A percentile compares a stretch with the other conserved stretches of the same genome.
phyloP scores from a whole-genome alignment of 345 rosid genomes.

The Geranium rotundifolium region DNA sequence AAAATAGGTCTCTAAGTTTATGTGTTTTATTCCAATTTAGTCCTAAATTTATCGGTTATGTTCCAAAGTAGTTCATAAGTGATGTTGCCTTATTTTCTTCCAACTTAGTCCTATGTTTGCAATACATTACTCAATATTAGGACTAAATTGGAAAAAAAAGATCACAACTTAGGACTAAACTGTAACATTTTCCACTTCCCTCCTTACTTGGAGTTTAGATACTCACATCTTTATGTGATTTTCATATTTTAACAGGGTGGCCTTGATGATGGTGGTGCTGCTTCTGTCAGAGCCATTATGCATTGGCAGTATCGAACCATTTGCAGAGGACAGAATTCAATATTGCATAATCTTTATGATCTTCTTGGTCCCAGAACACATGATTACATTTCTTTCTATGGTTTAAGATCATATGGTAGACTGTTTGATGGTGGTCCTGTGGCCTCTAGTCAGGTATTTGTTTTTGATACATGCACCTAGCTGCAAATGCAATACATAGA shows the following conservation, averaged over 20 bases:
- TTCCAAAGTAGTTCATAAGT: neutral
- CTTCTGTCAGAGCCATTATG: constrained; percentile 98
- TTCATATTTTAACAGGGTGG: constrained; percentile 58
- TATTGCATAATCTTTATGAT: constrained; percentile 65
- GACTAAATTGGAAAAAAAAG: no score
- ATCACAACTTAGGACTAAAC: no score
- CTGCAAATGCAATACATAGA: neutral
- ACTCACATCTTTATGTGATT: neutral
- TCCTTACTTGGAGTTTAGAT: neutral
- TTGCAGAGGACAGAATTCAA: constrained; percentile 81
- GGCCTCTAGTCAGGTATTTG: constrained; percentile 82
- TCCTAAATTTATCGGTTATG: neutral
- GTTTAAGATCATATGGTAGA: constrained; percentile 77
- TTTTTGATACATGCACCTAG: neutral
- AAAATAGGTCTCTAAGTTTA: neutral
- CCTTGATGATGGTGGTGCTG: constrained; percentile 90
- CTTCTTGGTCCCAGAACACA: constrained; percentile 63
- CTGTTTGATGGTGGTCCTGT: constrained; percentile 80
- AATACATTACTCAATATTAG: no score
- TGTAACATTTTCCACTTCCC: neutral
- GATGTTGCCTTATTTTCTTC: neutral
- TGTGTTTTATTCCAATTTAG: neutral
- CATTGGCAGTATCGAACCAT: constrained; percentile 99
- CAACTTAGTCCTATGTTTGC: no score
- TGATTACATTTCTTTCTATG: constrained; percentile 87